These are phyloP conservation scores for Pseudozyma pruni DNA, from an alignment of 1,284 basidiomycete genomes.

Conservation along the genomic window DNA sequence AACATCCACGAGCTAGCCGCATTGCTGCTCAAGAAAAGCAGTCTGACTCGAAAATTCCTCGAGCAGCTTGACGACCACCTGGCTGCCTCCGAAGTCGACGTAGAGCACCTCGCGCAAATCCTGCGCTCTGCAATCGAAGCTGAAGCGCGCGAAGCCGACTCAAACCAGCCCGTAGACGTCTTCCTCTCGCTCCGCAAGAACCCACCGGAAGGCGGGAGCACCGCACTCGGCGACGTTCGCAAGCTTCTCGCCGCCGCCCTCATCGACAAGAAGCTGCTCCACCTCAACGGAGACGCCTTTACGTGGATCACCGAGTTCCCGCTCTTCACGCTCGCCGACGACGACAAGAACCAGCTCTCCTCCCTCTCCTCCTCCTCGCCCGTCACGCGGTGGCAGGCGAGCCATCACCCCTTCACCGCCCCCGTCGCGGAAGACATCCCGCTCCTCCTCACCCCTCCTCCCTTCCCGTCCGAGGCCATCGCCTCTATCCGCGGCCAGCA, in stretches of 20 bases:
- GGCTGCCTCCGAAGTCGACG: slow-evolving; percentile 35
- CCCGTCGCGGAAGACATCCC: slow-evolving; percentile 89
- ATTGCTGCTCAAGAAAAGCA: slow-evolving; percentile 56
- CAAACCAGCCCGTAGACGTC: slow-evolving; percentile 58
- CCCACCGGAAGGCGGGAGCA: slow-evolving; percentile 79
- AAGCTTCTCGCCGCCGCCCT: slow-evolving; percentile 75
- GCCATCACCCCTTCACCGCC: slow-evolving; percentile 95
- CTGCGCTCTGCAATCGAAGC: slow-evolving; percentile 69
- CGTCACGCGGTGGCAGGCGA: slow-evolving; percentile 79
- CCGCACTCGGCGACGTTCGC: slow-evolving; percentile 80
- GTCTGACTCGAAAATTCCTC: slow-evolving; percentile 28
- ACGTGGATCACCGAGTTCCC: slow-evolving; percentile 97
- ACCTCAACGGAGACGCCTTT: slow-evolving; percentile 76
- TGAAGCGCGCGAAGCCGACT: slow-evolving; percentile 69
- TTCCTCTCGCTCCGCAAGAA: slow-evolving; percentile 36
- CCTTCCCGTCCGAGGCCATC: slow-evolving; percentile 4
- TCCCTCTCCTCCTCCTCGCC: slow-evolving; percentile 13
- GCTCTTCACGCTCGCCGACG: slow-evolving; percentile 86
- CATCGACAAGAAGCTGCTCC: slow-evolving; percentile 73
- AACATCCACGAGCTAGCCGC: slow-evolving; percentile 49
- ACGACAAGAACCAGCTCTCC: slow-evolving; percentile 85
- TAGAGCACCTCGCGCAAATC: slow-evolving; percentile 22
- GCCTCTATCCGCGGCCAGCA: slow-evolving; percentile 82
- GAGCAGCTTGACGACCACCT: slow-evolving; percentile 18
- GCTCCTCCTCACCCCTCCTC: slow-evolving; percentile 73